These are phyloP conservation scores for Allium sativum DNA, from an alignment of 106 monocot species.

Conservation along the genomic window DNA sequence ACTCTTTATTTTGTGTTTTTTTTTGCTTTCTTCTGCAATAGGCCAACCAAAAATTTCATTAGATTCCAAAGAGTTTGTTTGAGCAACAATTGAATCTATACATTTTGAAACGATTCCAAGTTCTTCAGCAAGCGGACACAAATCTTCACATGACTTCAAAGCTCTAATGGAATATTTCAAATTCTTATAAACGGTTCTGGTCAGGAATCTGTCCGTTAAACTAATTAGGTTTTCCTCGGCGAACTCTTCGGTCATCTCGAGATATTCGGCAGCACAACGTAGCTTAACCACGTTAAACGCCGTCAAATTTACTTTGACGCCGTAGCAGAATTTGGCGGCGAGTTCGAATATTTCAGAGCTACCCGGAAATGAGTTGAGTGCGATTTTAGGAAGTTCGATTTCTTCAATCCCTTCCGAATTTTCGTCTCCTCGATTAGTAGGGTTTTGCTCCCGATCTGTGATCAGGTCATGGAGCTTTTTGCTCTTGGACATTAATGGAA, in stretches of 20 bases:
- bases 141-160: constrained; percentile 58
- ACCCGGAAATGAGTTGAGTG: constrained; percentile 59
- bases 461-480: constrained; percentile 53
- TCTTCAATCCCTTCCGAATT: constrained; percentile 12
- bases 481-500: constrained; percentile 79
- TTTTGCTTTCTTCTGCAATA: constrained; percentile 37
- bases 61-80: constrained; percentile 22
- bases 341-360: constrained; percentile 56
- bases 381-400: constrained; percentile 27
- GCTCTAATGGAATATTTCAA: constrained; percentile 38
- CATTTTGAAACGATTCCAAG: constrained; percentile 48
- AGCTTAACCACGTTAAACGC: constrained; percentile 48
- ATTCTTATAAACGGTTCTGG: constrained; percentile 43
- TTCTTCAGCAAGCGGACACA: constrained; percentile 50
- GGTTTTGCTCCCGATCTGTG: constrained; percentile 31
- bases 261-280: constrained; percentile 82
- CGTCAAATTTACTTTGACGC: constrained; percentile 63
- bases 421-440: not conserved
- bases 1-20: constrained; percentile 31
- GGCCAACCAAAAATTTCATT: constrained; percentile 72
- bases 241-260: constrained; percentile 77
- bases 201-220: constrained; percentile 50
- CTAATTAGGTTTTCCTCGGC: constrained; percentile 51
- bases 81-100: constrained; percentile 51
- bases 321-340: constrained; percentile 93